These are phyloP conservation scores for Termitomyces sp. DNA, from an alignment of 768 basidiomycete species.

Conservation along the genomic window DNA sequence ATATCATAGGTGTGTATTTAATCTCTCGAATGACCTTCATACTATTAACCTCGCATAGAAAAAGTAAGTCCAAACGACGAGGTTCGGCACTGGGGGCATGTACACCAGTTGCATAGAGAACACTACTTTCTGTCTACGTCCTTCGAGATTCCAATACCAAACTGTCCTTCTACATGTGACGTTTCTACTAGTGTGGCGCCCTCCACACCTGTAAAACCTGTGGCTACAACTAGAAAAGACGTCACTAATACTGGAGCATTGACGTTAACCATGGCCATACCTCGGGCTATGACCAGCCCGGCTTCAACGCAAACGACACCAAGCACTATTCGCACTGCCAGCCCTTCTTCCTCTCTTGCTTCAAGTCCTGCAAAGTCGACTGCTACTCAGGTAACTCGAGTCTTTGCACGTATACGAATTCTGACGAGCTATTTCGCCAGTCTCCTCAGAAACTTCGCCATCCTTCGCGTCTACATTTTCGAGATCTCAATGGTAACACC, in stretches of 20 bases:
- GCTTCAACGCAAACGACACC: conserved; percentile 16
- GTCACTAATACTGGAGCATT: neutral
- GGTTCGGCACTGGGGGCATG: conserved; percentile 50
- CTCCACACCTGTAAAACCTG: conserved; percentile 11
- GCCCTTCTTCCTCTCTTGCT: conserved; percentile 12
- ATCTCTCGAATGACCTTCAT: neutral
- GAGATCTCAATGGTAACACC: conserved; percentile 66
- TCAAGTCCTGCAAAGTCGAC: conserved; percentile 26
- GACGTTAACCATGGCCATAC: neutral
- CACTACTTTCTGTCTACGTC: conserved; percentile 46
- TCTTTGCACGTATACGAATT: neutral
- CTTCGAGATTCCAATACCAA: conserved; percentile 42
- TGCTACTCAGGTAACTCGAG: conserved; percentile 1
- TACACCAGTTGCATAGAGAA: conserved; percentile 48
- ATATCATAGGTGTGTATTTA: conserved; percentile 45
- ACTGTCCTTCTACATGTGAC: conserved; percentile 6
- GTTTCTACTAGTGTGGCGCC: neutral
- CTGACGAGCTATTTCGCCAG: conserved; percentile 8
- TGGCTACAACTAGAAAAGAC: neutral
- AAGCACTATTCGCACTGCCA: conserved; percentile 13
- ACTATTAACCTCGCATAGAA: conserved; percentile 24
- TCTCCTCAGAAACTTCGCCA: conserved; percentile 58
- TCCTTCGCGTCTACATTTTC: conserved; percentile 63
- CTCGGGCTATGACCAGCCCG: conserved; percentile 7
- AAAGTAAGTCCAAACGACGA: conserved; percentile 53